Evolutionary conservation across 2,329 filamentous ascomycete genomes (phyloP), one percentile per base, ranked within the genome.

Genomic region (Aspergillus oerlinghausenensis): DNA sequence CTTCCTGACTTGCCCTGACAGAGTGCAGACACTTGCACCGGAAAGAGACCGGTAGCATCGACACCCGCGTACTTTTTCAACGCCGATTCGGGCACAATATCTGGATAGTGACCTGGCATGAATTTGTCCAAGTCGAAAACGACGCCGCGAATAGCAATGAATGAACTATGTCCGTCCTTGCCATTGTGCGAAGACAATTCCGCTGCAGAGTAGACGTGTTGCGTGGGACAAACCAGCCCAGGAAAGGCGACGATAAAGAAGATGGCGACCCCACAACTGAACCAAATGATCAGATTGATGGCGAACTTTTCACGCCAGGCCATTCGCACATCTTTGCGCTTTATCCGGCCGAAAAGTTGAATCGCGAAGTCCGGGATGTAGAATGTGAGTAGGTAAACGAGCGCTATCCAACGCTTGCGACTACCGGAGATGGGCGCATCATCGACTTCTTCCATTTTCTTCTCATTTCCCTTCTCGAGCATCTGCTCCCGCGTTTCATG

Each of bases 291-390:
- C 73, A 99, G 81, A 79, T 99, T 99, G 82, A 99, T 99, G 54
- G 94, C 93, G 57, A 99, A 73, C 80, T 99, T 99, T 74, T 99
- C 94, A 70, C 94, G 84, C 94, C 94, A 99, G 0, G 94, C 94
- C 71, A 89, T 82, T 25, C 92, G 89, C 8, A 99, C 86, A 72
- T 99, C 94, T 71, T 95, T 95, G 59, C 94, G 89, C 58, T 88
- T 84, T 88, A 97, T 97, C 52, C 89, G 83, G 23, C 93, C 93
- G 43, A 96, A 59, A 65, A 81, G 80, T 54, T 85, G 84, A 70
- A 97, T 89, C 47, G 88, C 67, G 65, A 96, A 89, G 70, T 97
- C 92, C 4, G 94, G 94, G 49, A 96, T 79, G 64, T 87, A 91
- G 80, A 86, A 99, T 3, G 94, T 99, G 59, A 99, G 77, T 32